Evolutionary conservation across 2,329 filamentous ascomycete genomes (phyloP), one percentile per base, ranked within the genome.

Genomic region (Cylindrodendrum hubeiense): DNA sequence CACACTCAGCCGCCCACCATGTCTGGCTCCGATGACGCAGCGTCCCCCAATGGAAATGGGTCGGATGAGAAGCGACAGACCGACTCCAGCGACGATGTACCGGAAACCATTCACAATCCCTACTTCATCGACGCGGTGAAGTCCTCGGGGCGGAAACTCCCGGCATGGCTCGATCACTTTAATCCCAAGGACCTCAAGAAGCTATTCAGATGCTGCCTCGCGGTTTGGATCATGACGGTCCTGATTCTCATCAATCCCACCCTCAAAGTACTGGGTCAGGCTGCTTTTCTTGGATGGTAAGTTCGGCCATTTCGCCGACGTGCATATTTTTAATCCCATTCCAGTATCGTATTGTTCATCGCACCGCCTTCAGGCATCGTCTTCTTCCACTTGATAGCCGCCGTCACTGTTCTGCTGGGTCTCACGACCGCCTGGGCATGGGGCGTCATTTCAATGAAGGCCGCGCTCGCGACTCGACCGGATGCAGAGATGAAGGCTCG

Each of bases 101-200:
- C 47, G n/a, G 47, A 50, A 4, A 33, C 28, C 17, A 19, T 17
- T 12, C 26, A 21, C 15, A 50, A 50, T 21, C 26, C 47, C 12
- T 50, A 50, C 47, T 50, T 50, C 26, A 13, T n/a, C 47, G 19
- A 21, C n/a, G 17, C 47, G 19, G n/a, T 28, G 10, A 19, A 30
- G 28, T 9, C 47, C 4, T 6, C 26, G 26, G 28, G 10, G 9
- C 47, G 47, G 15, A 57, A 49, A 17, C 28, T 68, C 12, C 69
- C 69, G 2, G 24, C 61, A 33, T 71, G 69, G 69, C 53, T 71
- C 10, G 69, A 71, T 17, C 69, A 71, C 33, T 71, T 71, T 33
- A 71, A 71, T 33, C 64, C 68, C 6, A 69, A 66, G 10, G 69
- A 71, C 43, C 68, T 71, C 19, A 71, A 71, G 55, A 71, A 62